Evolutionary conservation across 2,329 filamentous ascomycete species (phyloP), one percentile per base, ranked within the genome.

Genomic region (Verticillium alfalfae): DNA sequence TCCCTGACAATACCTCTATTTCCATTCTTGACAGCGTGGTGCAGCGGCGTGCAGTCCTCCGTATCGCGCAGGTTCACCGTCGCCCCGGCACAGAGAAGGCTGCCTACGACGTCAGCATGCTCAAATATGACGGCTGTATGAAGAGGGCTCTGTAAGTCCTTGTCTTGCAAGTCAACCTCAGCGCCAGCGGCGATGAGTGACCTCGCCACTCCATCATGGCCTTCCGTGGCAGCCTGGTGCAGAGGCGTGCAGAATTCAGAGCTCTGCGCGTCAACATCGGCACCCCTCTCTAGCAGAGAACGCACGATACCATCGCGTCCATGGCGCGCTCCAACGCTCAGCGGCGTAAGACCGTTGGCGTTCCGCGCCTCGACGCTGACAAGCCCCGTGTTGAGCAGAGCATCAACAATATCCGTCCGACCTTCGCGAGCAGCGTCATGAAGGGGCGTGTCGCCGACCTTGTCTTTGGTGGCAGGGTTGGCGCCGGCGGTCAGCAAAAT

Each of bases 11-110:
- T 62, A 8, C 10, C 34, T 52, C 59, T 60, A 16, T 59, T 66
- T 41, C 63, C 64, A 56, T 66, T 66, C 57, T 66, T 66, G 15
- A 66, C 64, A 12, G 64, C 64, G 13, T 66, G 64, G 58, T 66
- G 64, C 22, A 66, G 57, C 36, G 64, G 63, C 18, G 64, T 66
- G 9, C 64, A 66, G 58, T 66, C 63, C 58, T 66, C 64, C n/a
- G 58, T 61, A 26, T 66, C 64, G 26, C 61, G 8, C 1, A 63
- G 5, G n/a, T 66, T 41, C 13, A 65, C 63, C 4, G 63, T 58
- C 34, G 64, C 64, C 15, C 63, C 61, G 16, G 64, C 63, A 7
- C 61, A 60, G 3, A 66, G 13, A 37, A 66, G 8, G 13, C 56
- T 60, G 15, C 58, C 61, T 3, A 65, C 66, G 10, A 66, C 64